These are phyloP conservation scores for Cyclotella choctawhatcheeana DNA, from an alignment of 108 stramenopile species.

Conservation along the genomic window DNA sequence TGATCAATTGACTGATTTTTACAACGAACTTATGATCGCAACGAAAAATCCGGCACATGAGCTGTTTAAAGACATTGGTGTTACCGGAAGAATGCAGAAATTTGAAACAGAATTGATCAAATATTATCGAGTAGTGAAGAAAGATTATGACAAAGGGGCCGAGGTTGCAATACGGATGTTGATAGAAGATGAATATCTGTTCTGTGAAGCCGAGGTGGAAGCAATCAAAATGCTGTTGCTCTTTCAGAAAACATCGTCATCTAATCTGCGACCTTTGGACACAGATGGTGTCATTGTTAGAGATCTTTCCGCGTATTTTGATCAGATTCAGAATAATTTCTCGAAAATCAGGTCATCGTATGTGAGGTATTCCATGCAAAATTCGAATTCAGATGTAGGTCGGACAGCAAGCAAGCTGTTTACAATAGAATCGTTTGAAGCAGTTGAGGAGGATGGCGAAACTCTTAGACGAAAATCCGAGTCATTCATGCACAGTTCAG, in stretches of 20 bases:
- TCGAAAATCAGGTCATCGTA: background rate
- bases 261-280: too few species aligned
- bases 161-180: constrained; percentile 63
- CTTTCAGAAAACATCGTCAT: too few species aligned
- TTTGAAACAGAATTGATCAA: constrained; percentile 55
- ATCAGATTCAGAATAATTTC: background rate
- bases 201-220: background rate
- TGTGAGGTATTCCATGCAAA: background rate
- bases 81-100: constrained; percentile 60
- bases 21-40: constrained; percentile 43
- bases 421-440: background rate
- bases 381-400: background rate
- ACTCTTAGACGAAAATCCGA: background rate
- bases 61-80: constrained; percentile 48
- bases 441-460: background rate
- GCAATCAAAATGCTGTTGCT: constrained; percentile 38
- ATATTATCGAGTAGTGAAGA: constrained; percentile 17
- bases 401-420: background rate
- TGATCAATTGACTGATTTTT: constrained; percentile 51
- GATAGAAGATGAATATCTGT: constrained; percentile 65
- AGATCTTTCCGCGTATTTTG: background rate
- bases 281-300: background rate
- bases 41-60: constrained; percentile 44
- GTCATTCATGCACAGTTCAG: background rate
- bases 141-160: constrained; percentile 46